These are phyloP conservation scores for Botrytis medusae DNA, from an alignment of 2,329 filamentous ascomycete genomes.

Conservation along the genomic window DNA sequence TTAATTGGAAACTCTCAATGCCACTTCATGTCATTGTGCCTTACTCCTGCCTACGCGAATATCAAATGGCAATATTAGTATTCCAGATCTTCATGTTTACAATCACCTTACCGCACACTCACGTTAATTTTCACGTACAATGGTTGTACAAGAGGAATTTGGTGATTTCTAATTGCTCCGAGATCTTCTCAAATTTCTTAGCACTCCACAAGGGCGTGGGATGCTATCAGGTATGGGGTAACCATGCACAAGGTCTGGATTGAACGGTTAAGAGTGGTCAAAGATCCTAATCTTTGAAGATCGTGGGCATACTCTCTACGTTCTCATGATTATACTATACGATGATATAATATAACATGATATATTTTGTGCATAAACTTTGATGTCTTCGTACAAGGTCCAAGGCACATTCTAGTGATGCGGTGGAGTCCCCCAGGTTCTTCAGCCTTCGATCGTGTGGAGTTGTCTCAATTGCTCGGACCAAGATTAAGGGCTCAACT, in stretches of 20 bases:
- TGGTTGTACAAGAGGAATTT: background rate
- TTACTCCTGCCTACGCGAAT: background rate
- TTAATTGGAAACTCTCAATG: background rate
- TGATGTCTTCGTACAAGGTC: background rate
- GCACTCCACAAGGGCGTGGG: too few species aligned
- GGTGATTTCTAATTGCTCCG: background rate
- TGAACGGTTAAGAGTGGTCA: background rate
- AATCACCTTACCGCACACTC: background rate
- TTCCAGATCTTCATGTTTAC: background rate
- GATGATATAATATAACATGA: background rate
- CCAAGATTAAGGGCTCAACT: background rate
- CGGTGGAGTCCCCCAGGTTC: background rate
- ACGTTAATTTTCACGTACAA: constrained; percentile 7
- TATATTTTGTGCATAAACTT: constrained; percentile 6
- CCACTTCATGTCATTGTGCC: background rate
- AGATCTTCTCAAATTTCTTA: background rate
- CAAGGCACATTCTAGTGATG: constrained; percentile 2
- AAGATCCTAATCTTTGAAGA: background rate
- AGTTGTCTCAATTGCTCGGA: constrained; percentile 8
- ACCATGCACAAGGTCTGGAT: background rate
- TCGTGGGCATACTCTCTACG: background rate
- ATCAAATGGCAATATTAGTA: background rate
- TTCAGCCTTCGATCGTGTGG: constrained; percentile 16
- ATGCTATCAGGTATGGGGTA: background rate
- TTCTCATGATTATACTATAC: background rate